Conservation (phyloP, 2,329 filamentous ascomycete genomes). For the Aureobasidium sp. region DNA sequence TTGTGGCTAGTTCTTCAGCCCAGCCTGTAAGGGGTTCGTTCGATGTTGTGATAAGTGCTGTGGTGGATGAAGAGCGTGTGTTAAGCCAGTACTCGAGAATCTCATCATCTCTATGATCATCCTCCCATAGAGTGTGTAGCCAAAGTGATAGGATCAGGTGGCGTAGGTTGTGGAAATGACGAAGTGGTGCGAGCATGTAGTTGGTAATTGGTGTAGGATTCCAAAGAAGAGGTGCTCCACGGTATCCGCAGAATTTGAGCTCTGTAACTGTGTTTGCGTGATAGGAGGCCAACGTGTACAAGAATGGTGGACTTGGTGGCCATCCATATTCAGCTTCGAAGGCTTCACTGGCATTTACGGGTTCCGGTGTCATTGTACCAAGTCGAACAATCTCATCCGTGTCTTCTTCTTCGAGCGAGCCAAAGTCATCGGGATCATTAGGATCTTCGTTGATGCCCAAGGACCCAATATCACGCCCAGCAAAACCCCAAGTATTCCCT, state of each 20-base stretch:
- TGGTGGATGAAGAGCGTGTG: constrained; percentile 29
- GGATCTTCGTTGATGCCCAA: constrained; percentile 19
- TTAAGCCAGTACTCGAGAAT: constrained; percentile 39
- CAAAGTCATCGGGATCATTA: constrained; percentile 15
- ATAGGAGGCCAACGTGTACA: constrained; percentile 33
- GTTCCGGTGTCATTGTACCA: constrained; percentile 16
- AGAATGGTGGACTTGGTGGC: constrained; percentile 29
- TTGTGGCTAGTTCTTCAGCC: constrained; percentile 32
- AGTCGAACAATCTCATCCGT: constrained; percentile 19
- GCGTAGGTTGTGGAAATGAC: constrained; percentile 34
- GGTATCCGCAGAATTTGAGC: constrained; percentile 41
- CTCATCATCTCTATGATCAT: constrained; percentile 30
- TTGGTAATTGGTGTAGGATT: constrained; percentile 29
- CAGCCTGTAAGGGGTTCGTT: constrained; percentile 30
- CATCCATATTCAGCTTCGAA: constrained; percentile 35
- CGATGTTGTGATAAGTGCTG: constrained; percentile 27
- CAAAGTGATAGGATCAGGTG: constrained; percentile 34
- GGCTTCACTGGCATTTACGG: constrained; percentile 17
- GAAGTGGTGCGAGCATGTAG: constrained; percentile 31
- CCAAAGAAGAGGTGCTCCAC: constrained; percentile 34
- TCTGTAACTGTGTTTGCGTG: constrained; percentile 34
- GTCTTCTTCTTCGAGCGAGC: constrained; percentile 25
- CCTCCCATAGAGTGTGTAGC: constrained; percentile 34
- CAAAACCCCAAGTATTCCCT: constrained; percentile 37
- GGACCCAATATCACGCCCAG: constrained; percentile 25